Percentiles rank a stretch among this genome's conserved stretches.
phyloP scores from a whole-genome alignment of 345 rosid species.

The Salix suchowensis region DNA sequence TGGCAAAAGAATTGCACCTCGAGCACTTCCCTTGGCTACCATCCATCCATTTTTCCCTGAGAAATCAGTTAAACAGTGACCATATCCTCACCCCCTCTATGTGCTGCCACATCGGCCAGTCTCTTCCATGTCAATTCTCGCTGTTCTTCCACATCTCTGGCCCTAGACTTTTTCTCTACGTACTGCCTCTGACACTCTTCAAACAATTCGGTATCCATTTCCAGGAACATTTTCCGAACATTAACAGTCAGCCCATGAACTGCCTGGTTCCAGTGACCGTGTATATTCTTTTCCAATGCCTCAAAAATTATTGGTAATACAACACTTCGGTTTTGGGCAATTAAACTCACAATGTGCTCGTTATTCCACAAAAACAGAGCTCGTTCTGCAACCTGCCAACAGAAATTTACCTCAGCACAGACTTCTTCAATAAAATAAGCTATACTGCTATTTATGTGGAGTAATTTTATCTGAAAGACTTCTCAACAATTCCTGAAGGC shows the following conservation, averaged over 20 bases:
- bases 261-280: conserved; percentile 79
- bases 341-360: conserved; percentile 72
- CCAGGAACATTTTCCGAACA: conserved; percentile 76
- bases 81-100: conserved; percentile 52
- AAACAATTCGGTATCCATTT: conserved; percentile 73
- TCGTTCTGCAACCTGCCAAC: conserved; percentile 80
- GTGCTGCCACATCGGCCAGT: conserved; percentile 59
- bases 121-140: conserved; percentile 72
- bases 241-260: conserved; percentile 76
- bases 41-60: conserved; percentile 4
- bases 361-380: conserved; percentile 89
- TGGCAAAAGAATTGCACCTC: conserved; percentile 34
- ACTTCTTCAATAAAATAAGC: neutral
- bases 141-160: conserved; percentile 59
- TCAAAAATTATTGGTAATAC: conserved; percentile 67
- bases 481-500: neutral
- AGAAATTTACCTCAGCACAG: conserved; percentile 14
- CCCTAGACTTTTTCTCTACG: conserved; percentile 56
- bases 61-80: conserved; percentile 33
- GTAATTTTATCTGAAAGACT: neutral
- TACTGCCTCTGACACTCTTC: conserved; percentile 67
- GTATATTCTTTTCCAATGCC: conserved; percentile 73
- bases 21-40: conserved; percentile 9
- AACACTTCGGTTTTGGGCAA: conserved; percentile 64
- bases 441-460: neutral